Evolutionary conservation across 192 early-diverging fungal genomes (phyloP).

Genomic region (Chytriomyces hyalinus): DNA sequence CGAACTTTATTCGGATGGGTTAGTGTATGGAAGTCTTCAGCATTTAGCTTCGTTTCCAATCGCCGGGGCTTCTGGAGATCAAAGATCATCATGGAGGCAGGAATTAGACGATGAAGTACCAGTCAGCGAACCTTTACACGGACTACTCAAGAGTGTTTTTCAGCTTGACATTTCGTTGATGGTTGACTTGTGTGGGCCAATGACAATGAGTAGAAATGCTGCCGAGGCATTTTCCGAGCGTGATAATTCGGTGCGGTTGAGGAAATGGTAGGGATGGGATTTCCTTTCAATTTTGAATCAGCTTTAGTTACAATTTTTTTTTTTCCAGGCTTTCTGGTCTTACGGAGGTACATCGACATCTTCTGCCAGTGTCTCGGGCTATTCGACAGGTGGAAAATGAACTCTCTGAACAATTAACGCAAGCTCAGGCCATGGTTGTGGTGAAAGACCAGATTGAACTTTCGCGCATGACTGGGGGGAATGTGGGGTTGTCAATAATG

Average conservation of each 20-base stretch:
- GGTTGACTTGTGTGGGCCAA: slow-evolving; percentile 26
- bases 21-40: slow-evolving; percentile 26
- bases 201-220: slow-evolving; percentile 26
- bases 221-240: slow-evolving; percentile 17
- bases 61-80: neutral
- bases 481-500: slow-evolving; percentile 1
- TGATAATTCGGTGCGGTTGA: slow-evolving; percentile 2
- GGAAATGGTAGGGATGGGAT: slow-evolving; percentile 14
- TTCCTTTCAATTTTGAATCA: neutral
- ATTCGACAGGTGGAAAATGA: slow-evolving; percentile 20
- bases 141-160: slow-evolving; percentile 33
- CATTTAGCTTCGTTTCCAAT: slow-evolving; percentile 28
- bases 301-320: slow-evolving; percentile 1
- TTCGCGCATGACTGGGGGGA: slow-evolving; percentile 20
- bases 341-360: slow-evolving; percentile 25
- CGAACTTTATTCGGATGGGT: slow-evolving; percentile 25
- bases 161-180: slow-evolving; percentile 36
- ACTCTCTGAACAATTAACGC: neutral
- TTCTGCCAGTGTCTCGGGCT: slow-evolving; percentile 30
- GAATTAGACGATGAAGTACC: slow-evolving; percentile 18
- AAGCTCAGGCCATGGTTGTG: slow-evolving; percentile 39
- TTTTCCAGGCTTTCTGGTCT: slow-evolving; percentile 32
- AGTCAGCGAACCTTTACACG: slow-evolving; percentile 28
- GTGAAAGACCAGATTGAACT: slow-evolving; percentile 37
- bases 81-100: neutral